A percentile compares a stretch with the other conserved stretches of the same genome.
These are phyloP conservation scores for Triticum dicoccoides DNA, from an alignment of 176 grass and related monocot species.

Conservation along the genomic window DNA sequence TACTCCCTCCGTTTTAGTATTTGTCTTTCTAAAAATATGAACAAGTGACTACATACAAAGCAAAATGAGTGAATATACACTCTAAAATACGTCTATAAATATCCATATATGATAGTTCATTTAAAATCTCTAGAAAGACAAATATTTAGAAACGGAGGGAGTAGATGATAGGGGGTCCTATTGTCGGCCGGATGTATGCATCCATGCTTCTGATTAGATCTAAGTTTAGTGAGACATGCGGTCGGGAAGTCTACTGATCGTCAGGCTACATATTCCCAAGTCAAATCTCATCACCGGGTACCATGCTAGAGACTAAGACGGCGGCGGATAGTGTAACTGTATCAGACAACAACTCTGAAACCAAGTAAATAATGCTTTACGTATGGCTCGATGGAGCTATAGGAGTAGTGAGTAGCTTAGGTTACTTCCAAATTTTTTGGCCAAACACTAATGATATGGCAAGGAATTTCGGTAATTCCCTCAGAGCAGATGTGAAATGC, in stretches of 20 bases:
- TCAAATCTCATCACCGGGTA: background rate
- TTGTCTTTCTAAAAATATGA: too few species aligned
- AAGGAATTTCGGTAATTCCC: background rate
- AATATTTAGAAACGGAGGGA: too few species aligned
- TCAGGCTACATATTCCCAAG: background rate
- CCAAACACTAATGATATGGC: background rate
- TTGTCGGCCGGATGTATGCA: constrained; percentile 15
- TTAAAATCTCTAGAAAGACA: too few species aligned
- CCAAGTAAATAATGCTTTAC: background rate
- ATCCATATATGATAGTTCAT: too few species aligned
- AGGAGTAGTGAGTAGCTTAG: too few species aligned
- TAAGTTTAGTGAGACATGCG: background rate
- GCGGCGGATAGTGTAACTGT: background rate
- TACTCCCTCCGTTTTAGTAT: too few species aligned
- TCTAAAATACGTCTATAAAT: too few species aligned
- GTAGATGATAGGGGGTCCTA: background rate
- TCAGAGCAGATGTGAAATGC: too few species aligned
- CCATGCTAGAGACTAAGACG: constrained; percentile 15
- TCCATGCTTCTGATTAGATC: background rate
- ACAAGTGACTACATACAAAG: too few species aligned
- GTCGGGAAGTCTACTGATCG: background rate
- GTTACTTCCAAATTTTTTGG: too few species aligned
- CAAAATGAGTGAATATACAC: too few species aligned
- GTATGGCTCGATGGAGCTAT: background rate
- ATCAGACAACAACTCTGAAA: background rate